phyloP scores from a whole-genome alignment of 768 basidiomycete genomes.

The Calocybe indica region DNA sequence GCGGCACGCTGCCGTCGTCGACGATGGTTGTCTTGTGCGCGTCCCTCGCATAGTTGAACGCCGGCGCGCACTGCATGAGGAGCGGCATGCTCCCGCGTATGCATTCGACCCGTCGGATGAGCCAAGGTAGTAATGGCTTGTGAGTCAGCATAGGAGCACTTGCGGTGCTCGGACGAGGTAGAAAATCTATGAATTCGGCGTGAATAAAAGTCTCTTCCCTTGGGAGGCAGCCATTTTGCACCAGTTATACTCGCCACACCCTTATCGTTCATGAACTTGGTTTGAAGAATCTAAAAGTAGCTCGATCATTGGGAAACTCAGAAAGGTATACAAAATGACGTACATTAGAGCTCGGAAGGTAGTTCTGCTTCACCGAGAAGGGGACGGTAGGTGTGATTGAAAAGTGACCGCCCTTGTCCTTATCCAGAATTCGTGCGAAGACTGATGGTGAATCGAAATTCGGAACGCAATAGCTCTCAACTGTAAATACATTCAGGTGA shows the following conservation, averaged over 20 bases:
- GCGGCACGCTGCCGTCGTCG: conserved; percentile 32
- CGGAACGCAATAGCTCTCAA: conserved; percentile 90
- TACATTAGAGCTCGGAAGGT: conserved; percentile 79
- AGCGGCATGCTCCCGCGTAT: conserved; percentile 80
- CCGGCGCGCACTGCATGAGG: conserved; percentile 87
- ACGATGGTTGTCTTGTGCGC: conserved; percentile 60
- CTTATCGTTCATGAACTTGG: conserved; percentile 87
- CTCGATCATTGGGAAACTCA: background rate
- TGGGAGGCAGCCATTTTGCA: conserved; percentile 14
- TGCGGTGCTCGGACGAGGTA: conserved; percentile 57
- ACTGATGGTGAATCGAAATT: conserved; percentile 92
- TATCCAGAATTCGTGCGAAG: conserved; percentile 86
- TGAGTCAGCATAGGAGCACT: conserved; percentile 26
- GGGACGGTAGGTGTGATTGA: conserved; percentile 71
- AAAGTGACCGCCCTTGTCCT: conserved; percentile 91
- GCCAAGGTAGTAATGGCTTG: conserved; percentile 75
- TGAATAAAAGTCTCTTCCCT: conserved; percentile 1
- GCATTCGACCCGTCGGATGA: conserved; percentile 80
- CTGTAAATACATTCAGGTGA: conserved; percentile 24
- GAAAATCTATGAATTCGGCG: conserved; percentile 48
- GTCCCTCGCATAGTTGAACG: conserved; percentile 90
- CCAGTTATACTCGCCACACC: conserved; percentile 85
- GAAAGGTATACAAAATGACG: conserved; percentile 10
- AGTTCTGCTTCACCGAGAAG: conserved; percentile 76
- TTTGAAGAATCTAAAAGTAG: conserved; percentile 61